Percentiles rank a stretch among this genome's conserved stretches.
Conservation (phyloP, 2,329 filamentous ascomycete species). For the Mycogone perniciosa region DNA sequence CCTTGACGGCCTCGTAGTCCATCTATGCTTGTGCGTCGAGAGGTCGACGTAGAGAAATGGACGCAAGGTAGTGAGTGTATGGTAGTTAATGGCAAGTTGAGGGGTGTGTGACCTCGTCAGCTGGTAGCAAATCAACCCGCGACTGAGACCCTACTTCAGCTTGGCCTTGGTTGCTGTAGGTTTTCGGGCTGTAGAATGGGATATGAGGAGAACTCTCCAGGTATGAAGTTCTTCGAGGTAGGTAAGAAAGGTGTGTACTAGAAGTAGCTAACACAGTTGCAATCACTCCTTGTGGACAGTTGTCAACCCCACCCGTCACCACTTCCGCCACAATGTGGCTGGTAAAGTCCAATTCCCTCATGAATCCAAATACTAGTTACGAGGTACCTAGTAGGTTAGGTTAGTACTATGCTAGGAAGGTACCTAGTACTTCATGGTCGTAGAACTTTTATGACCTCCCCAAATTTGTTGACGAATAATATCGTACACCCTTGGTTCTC, state of each 20-base stretch:
- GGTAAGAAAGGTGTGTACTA: background rate
- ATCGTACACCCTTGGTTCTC: too few species aligned
- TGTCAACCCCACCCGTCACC: constrained; percentile 2
- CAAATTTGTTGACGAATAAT: too few species aligned
- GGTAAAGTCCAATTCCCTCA: background rate
- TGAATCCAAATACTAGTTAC: too few species aligned
- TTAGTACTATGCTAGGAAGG: too few species aligned
- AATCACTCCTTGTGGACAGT: background rate
- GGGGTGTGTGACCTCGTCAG: background rate
- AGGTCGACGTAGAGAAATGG: background rate
- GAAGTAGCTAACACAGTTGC: background rate
- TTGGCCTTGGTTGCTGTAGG: too few species aligned
- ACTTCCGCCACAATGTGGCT: background rate
- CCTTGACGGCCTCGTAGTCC: constrained; percentile 91
- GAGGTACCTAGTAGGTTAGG: too few species aligned
- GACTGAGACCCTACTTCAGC: too few species aligned
- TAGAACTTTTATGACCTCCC: too few species aligned
- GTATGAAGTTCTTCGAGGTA: background rate
- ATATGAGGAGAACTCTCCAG: background rate
- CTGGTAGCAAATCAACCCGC: too few species aligned
- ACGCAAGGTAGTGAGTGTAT: background rate
- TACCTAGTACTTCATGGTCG: too few species aligned
- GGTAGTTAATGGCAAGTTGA: background rate
- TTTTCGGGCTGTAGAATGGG: too few species aligned
- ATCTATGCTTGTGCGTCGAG: constrained; percentile 38